phyloP scores from a whole-genome alignment of 2,329 filamentous ascomycete genomes.

The Niveomyces coronatus region DNA sequence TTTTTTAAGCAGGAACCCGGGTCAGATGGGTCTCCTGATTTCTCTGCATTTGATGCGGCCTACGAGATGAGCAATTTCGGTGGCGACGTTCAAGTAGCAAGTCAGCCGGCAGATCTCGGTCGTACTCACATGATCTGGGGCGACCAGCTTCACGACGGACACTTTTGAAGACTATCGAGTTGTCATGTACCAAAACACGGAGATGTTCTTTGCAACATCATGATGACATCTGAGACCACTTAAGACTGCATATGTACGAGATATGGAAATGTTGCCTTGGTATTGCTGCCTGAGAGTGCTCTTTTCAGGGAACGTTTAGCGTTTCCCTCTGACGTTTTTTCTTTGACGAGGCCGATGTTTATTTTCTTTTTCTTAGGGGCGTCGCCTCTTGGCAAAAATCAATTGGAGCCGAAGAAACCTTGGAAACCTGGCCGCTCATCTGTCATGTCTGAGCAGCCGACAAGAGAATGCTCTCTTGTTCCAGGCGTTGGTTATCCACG shows the following conservation, averaged over 20 bases:
- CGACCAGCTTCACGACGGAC: constrained; percentile 20
- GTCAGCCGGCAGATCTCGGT: constrained; percentile 16
- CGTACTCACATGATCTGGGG: constrained; percentile 21
- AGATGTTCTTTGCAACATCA: constrained; percentile 4
- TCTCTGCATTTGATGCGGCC: constrained; percentile 30
- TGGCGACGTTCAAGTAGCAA: constrained; percentile 20
- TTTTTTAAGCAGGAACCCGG: constrained; percentile 18
- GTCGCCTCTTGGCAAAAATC: too few species aligned
- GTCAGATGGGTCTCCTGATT: constrained; percentile 24
- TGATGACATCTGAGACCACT: constrained; percentile 3
- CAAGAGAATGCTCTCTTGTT: background rate
- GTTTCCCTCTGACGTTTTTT: too few species aligned
- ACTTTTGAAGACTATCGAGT: constrained; percentile 23
- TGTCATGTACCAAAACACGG: constrained; percentile 16
- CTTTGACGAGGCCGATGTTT: too few species aligned
- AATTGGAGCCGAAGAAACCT: background rate
- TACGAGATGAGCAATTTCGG: constrained; percentile 29
- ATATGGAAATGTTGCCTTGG: too few species aligned
- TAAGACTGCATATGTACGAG: too few species aligned
- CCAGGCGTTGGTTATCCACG: constrained; percentile 4
- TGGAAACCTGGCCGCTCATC: background rate
- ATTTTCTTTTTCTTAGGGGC: too few species aligned
- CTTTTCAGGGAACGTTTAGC: too few species aligned
- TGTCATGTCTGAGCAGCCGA: background rate
- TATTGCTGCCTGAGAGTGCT: too few species aligned